These are phyloP conservation scores for Lipomyces starkeyi DNA, from an alignment of 805 yeast genomes.

Conservation along the genomic window DNA sequence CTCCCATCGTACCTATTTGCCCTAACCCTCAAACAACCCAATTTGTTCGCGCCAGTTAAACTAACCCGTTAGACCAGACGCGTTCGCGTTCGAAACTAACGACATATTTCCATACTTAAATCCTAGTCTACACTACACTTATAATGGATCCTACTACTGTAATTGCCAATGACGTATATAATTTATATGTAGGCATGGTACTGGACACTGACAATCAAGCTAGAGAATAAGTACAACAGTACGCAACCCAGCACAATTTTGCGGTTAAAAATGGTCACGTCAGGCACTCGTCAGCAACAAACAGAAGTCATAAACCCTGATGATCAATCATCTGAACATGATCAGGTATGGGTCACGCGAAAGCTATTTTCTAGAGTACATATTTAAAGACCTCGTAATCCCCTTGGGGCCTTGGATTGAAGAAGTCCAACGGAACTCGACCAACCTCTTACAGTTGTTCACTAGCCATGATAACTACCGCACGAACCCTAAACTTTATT, in stretches of 20 bases:
- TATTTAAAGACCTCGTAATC: too few species aligned
- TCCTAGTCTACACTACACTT: background rate
- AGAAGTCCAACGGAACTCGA: too few species aligned
- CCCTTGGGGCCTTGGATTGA: too few species aligned
- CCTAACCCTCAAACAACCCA: background rate
- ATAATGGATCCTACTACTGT: background rate
- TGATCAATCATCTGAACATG: too few species aligned
- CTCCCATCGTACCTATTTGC: background rate
- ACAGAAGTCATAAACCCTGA: too few species aligned
- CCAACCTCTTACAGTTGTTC: too few species aligned
- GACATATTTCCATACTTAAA: background rate
- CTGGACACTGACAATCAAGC: constrained; percentile 3
- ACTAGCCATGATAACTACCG: too few species aligned
- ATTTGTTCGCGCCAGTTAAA: too few species aligned
- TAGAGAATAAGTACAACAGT: background rate
- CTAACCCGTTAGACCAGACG: background rate
- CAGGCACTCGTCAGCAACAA: background rate
- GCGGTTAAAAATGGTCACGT: constrained; percentile 3
- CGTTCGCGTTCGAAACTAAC: background rate
- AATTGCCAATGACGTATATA: background rate
- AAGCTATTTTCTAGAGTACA: too few species aligned
- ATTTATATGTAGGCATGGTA: background rate
- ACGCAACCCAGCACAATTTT: background rate
- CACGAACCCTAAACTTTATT: too few species aligned
- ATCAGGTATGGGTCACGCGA: too few species aligned